phyloP scores from a whole-genome alignment of 2,329 filamentous ascomycete genomes.

The Cladosporium austrohemisphaericum region DNA sequence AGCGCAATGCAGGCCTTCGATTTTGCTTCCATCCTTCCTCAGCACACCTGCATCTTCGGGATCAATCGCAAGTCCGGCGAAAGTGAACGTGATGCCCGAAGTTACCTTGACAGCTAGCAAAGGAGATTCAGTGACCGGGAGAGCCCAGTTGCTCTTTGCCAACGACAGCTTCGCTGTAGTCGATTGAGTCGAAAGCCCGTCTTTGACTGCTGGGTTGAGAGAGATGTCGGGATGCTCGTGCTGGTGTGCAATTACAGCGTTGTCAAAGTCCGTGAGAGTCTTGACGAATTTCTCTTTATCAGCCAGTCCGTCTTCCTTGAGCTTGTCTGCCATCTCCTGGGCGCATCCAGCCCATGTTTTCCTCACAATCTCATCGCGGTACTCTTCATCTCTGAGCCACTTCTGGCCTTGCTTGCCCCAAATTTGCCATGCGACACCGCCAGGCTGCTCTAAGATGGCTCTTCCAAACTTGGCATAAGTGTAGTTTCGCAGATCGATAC shows the following conservation, averaged over 20 bases:
- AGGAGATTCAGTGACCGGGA: conserved; percentile 54
- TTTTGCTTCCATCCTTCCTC: conserved; percentile 39
- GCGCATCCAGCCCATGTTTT: conserved; percentile 51
- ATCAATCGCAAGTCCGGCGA: conserved; percentile 59
- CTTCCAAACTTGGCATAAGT: conserved; percentile 65
- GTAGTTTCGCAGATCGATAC: conserved; percentile 61
- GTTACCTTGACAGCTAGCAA: conserved; percentile 63
- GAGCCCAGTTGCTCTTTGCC: conserved; percentile 64
- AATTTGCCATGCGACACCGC: conserved; percentile 59
- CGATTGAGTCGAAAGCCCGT: conserved; percentile 60
- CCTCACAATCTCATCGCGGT: conserved; percentile 55
- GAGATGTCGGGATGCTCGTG: conserved; percentile 43
- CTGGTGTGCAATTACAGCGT: conserved; percentile 49
- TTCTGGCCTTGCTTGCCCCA: conserved; percentile 54
- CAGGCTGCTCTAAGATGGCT: conserved; percentile 58
- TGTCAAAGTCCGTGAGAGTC: conserved; percentile 56
- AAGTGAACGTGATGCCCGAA: conserved; percentile 66
- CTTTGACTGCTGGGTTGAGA: conserved; percentile 60
- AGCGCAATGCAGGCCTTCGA: conserved; percentile 57
- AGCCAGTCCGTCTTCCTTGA: conserved; percentile 46
- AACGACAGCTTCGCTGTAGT: conserved; percentile 41
- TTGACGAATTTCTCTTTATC: conserved; percentile 46
- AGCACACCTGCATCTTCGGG: conserved; percentile 54
- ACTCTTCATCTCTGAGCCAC: conserved; percentile 61
- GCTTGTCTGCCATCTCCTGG: conserved; percentile 54